Evolutionary conservation across 2,329 filamentous ascomycete species (phyloP), one percentile per base, ranked within the genome.

Genomic region (Aspergillus sp.): DNA sequence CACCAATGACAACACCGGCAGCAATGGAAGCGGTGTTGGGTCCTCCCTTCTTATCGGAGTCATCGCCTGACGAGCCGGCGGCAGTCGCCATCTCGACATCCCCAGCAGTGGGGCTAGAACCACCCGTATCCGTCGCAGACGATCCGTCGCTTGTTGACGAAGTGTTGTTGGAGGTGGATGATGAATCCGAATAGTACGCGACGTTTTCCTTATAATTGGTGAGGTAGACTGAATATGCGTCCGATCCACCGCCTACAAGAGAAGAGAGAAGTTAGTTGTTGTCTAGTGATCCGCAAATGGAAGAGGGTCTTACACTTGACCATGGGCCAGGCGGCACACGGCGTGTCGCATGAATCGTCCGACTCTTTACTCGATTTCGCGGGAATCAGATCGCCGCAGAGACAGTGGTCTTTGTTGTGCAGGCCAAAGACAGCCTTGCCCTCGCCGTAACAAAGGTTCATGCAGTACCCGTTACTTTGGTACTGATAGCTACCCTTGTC

Each of bases 1-100:
- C 85, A 58, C 90, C 92, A 8, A 95, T 89, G 2, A 97, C 93
- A 1, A 91, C 90, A 59, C 93, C 93, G 9, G 88, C 93, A 17
- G 89, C 92, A 64, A 98, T 93, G 49, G 89, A 91, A 40, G 86
- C 89, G n/a, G 86, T 89, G 70, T 88, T 93, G n/a, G 87, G 79
- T 8, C 80, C 77, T 52, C 65, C 44, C 49, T 61, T 34, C 34
- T 52, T 54, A 47, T 54, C 40, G 9, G 46, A 52, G 19, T 42
- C 42, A 49, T 33, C 42, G 57, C 7, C 69, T 3, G 73, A 64
- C 1, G 73, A 65, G 62, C 66, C 55, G 59, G 67, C 44, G 53
- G 68, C 63, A 56, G 76, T 77, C 34, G 73, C 70, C 22, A 74
- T 60, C 11, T 74, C 63, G 4, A 75, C 75, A 19, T 74, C 61